Evolutionary conservation across 1,284 basidiomycete species (phyloP).

Genomic region (Rugosomyces carneus): DNA sequence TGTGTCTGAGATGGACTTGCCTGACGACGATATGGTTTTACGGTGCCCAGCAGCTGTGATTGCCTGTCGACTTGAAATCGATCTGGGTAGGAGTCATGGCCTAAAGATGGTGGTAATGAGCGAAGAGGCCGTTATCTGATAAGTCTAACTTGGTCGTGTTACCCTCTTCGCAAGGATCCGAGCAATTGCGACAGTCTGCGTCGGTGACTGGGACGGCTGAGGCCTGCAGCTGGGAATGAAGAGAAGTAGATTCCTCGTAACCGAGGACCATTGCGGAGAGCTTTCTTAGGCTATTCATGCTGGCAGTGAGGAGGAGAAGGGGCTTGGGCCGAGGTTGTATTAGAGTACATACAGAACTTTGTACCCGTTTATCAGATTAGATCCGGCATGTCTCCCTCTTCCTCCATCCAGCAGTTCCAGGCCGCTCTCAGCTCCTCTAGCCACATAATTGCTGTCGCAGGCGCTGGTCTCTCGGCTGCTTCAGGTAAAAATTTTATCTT

Average conservation of each 20-base stretch:
- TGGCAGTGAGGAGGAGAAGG: conserved; percentile 13
- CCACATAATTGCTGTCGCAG: conserved; percentile 53
- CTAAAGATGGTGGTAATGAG: conserved; percentile 30
- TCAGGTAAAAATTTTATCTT: not conserved
- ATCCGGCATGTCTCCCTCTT: conserved; percentile 12
- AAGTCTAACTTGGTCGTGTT: conserved; percentile 10
- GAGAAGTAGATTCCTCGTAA: conserved; percentile 25
- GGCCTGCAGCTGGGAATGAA: conserved; percentile 36
- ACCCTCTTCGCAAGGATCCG: conserved; percentile 76
- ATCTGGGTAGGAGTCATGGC: conserved; percentile 67
- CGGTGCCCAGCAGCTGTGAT: conserved; percentile 73
- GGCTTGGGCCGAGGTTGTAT: not conserved
- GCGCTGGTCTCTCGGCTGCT: conserved; percentile 56
- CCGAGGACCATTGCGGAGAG: conserved; percentile 35
- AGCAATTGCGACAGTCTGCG: conserved; percentile 69
- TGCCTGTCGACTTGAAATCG: conserved; percentile 75
- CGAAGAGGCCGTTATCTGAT: not conserved
- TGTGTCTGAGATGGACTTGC: conserved; percentile 30
- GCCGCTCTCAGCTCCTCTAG: conserved; percentile 27
- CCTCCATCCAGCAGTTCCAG: not conserved
- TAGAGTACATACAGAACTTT: not conserved
- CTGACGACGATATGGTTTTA: conserved; percentile 78
- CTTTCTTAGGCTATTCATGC: conserved; percentile 33
- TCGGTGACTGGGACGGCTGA: conserved; percentile 64
- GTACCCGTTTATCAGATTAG: conserved; percentile 31